phyloP scores from a whole-genome alignment of 2,329 filamentous ascomycete genomes.

The Colletotrichum sp. region DNA sequence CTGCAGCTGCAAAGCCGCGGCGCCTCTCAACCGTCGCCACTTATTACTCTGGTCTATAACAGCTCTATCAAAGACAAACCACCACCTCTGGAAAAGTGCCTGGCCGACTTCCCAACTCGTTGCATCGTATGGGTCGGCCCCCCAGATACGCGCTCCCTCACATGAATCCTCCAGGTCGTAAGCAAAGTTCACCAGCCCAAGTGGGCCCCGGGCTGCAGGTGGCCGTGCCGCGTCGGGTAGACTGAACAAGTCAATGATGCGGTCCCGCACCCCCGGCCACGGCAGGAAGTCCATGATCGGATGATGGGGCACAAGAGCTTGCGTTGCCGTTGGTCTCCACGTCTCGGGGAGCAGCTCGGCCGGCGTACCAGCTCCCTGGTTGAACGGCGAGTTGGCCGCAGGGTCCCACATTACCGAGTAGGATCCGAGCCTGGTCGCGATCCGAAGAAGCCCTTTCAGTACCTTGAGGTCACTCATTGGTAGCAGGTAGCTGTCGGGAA shows the following conservation, averaged over 20 bases:
- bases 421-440: slow-evolving; percentile 51
- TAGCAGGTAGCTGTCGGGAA: slow-evolving; percentile 53
- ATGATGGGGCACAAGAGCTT: slow-evolving; percentile 58
- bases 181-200: slow-evolving; percentile 55
- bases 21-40: slow-evolving; percentile 52
- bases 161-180: slow-evolving; percentile 62
- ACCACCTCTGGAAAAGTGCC: slow-evolving; percentile 63
- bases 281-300: slow-evolving; percentile 62
- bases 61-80: slow-evolving; percentile 61
- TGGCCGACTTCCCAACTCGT: slow-evolving; percentile 63
- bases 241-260: slow-evolving; percentile 55
- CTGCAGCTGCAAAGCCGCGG: slow-evolving; percentile 23
- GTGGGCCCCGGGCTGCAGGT: slow-evolving; percentile 45
- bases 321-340: slow-evolving; percentile 56
- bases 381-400: slow-evolving; percentile 51
- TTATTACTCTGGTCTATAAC: slow-evolving; percentile 60
- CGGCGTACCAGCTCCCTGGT: slow-evolving; percentile 31
- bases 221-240: slow-evolving; percentile 55
- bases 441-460: slow-evolving; percentile 49
- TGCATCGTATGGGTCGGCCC: slow-evolving; percentile 52
- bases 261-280: slow-evolving; percentile 60
- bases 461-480: slow-evolving; percentile 54
- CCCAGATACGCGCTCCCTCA: slow-evolving; percentile 57
- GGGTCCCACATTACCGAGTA: slow-evolving; percentile 49
- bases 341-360: slow-evolving; percentile 45